phyloP scores from a whole-genome alignment of 139 green algal genomes.

The Tetratostichococcus sp. region DNA sequence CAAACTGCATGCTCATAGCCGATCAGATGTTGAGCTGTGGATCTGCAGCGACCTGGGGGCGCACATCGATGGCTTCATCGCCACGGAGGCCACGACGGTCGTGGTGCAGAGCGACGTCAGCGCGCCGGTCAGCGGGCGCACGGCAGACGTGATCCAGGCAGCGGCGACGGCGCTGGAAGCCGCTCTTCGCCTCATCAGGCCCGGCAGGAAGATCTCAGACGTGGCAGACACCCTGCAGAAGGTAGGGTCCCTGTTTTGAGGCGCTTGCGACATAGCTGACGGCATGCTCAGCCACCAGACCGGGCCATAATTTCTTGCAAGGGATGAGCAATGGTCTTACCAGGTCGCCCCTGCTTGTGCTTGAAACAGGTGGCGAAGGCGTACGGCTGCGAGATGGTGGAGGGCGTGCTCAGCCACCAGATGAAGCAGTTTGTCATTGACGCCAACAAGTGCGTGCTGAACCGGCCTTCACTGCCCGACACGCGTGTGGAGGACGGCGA shows the following conservation, averaged over 20 bases:
- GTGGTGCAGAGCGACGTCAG: conserved; percentile 48
- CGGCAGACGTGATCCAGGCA: conserved; percentile 83
- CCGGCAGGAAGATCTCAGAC: conserved; percentile 74
- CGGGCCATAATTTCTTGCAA: too few species aligned
- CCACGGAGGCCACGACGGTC: conserved; percentile 79
- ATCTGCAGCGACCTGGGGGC: conserved; percentile 87
- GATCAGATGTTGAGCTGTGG: too few species aligned
- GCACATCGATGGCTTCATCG: conserved; percentile 97
- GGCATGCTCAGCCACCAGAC: too few species aligned
- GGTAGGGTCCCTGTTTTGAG: conserved; percentile 31
- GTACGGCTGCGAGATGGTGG: conserved; percentile 87
- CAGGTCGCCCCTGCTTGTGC: too few species aligned
- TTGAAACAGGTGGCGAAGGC: conserved; percentile 44
- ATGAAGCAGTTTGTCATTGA: conserved; percentile 98
- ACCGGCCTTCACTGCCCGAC: conserved; percentile 77
- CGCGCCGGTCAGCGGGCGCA: conserved; percentile 60
- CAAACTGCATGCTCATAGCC: too few species aligned
- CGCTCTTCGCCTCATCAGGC: conserved; percentile 83
- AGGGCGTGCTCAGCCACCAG: conserved; percentile 91
- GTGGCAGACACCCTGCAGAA: conserved; percentile 67
- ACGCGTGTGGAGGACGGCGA: conserved; percentile 75
- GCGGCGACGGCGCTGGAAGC: conserved; percentile 79
- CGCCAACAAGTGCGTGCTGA: conserved; percentile 94
- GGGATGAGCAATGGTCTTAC: too few species aligned
- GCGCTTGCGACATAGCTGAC: too few species aligned